Evolutionary conservation across 768 basidiomycete species (phyloP).

Genomic region (Amanita pallidorosea): DNA sequence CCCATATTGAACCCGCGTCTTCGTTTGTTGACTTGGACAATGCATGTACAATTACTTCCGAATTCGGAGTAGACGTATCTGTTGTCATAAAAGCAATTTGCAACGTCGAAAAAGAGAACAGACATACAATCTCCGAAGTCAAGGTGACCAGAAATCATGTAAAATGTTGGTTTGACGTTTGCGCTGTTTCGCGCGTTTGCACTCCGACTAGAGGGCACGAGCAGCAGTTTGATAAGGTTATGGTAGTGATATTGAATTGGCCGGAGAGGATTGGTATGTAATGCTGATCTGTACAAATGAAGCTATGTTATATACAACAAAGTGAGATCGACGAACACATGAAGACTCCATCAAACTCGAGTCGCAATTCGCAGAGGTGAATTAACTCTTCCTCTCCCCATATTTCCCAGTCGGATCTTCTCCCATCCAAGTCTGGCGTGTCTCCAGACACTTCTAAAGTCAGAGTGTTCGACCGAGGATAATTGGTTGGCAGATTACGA

Average conservation of each 20-base stretch:
- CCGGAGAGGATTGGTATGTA: constrained; percentile 32
- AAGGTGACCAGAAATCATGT: constrained; percentile 42
- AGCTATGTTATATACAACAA: not conserved
- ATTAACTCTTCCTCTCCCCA: constrained; percentile 52
- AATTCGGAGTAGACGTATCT: constrained; percentile 29
- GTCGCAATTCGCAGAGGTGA: constrained; percentile 48
- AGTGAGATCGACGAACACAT: constrained; percentile 27
- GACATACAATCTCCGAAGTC: constrained; percentile 53
- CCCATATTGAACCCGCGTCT: constrained; percentile 22
- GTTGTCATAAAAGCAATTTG: not conserved
- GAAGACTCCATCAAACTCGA: constrained; percentile 32
- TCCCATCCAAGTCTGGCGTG: constrained; percentile 8
- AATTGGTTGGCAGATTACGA: constrained; percentile 29
- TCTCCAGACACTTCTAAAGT: constrained; percentile 29
- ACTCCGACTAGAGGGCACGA: not conserved
- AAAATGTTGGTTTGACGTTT: constrained; percentile 23
- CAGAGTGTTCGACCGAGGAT: constrained; percentile 4
- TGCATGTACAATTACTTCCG: constrained; percentile 25
- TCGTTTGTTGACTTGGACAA: constrained; percentile 14
- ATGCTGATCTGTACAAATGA: constrained; percentile 17
- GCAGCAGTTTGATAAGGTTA: constrained; percentile 32
- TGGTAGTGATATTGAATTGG: constrained; percentile 27
- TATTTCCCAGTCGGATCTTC: constrained; percentile 34
- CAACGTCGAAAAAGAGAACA: not conserved
- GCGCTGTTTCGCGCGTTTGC: constrained; percentile 3